Base-by-base conservation (phyloP, 148 eudicot species). In the Cornus controversa region DNA sequence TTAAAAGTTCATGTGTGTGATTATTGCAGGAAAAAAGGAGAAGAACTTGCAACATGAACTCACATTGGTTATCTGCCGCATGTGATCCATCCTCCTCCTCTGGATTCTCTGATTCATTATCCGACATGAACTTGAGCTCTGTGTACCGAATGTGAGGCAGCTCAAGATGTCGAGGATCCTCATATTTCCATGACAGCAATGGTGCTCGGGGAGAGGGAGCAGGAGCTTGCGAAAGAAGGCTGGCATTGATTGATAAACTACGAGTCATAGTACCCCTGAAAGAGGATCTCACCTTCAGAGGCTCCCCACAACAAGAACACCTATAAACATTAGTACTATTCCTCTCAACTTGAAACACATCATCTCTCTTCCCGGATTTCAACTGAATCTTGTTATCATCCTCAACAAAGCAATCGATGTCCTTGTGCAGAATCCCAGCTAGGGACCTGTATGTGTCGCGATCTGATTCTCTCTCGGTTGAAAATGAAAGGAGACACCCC, bases 241-340 rank as follows among this genome's bases (percentile, higher is more conserved):
- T 71, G 6, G 74, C 79, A 65, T 69, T 81, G 23, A 80, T 72
- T 0, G 88, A 82, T 8, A 84, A 68, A 60, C 31, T 79, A n/a
- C 79, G 29, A 3, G 71, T 25, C 64, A 74, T 66, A 6, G 45
- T 9, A 50, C 75, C 81, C 75, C 85, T 89, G 53, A 80, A 72
- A 9, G 91, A 70, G 6, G 86, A 63, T 77, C 82, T 93, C 65
- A 67, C 70, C 78, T 89, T 93, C 87, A 92, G 74, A 47, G 88
- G 85, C 80, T 93, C 99, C 40, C 97, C 97, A 88, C 99, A 96
- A 77, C 99, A 96, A 8, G 88, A 88, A 76, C 99, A 96, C 77
- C 86, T 77, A 9, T 50, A 31, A 66, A 77, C 63, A 54, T 58
- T 82, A 71, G 9, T 1, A 40, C 69, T 72, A 5, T 69, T 82